Percentiles rank a stretch among this genome's conserved stretches.
Conservation (phyloP, 495 filamentous ascomycete species). For the Podospora australis region DNA sequence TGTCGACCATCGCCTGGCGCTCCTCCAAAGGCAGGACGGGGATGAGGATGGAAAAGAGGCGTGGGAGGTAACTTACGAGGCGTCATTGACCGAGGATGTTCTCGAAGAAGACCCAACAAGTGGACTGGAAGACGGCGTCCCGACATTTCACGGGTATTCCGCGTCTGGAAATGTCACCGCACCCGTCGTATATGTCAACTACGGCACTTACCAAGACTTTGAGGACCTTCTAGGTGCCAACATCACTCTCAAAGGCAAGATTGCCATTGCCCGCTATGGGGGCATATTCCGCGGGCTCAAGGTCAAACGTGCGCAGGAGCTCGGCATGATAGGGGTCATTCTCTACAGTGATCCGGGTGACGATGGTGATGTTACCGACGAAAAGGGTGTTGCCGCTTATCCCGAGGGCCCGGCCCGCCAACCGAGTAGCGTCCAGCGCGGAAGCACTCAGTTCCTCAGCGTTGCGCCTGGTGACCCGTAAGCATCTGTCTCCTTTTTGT, state of each 20-base stretch:
- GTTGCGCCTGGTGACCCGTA: slow-evolving; percentile 54
- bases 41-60: slow-evolving; percentile 18
- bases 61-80: slow-evolving; percentile 70
- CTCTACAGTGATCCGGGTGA: slow-evolving; percentile 87
- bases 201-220: slow-evolving; percentile 78
- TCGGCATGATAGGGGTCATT: slow-evolving; percentile 82
- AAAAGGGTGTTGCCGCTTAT: slow-evolving; percentile 74
- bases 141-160: slow-evolving; percentile 94
- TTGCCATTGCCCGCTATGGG: slow-evolving; percentile 83
- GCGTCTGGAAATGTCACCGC: slow-evolving; percentile 87
- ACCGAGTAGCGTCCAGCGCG: slow-evolving; percentile 83
- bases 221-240: slow-evolving; percentile 74
- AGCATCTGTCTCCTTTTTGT: slow-evolving; percentile 12
- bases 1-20: slow-evolving; percentile 64
- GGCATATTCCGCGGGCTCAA: slow-evolving; percentile 84
- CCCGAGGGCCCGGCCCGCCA: slow-evolving; percentile 83
- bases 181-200: slow-evolving; percentile 74
- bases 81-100: slow-evolving; percentile 75
- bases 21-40: slow-evolving; percentile 60
- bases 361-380: slow-evolving; percentile 74
- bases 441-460: slow-evolving; percentile 82
- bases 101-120: slow-evolving; percentile 80
- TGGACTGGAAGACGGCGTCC: slow-evolving; percentile 64
- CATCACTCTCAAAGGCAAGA: slow-evolving; percentile 72
- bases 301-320: slow-evolving; percentile 84